Evolutionary conservation across 2,329 filamentous ascomycete species (phyloP), one percentile per base, ranked within the genome.

Genomic region (Cytospora piceicola): DNA sequence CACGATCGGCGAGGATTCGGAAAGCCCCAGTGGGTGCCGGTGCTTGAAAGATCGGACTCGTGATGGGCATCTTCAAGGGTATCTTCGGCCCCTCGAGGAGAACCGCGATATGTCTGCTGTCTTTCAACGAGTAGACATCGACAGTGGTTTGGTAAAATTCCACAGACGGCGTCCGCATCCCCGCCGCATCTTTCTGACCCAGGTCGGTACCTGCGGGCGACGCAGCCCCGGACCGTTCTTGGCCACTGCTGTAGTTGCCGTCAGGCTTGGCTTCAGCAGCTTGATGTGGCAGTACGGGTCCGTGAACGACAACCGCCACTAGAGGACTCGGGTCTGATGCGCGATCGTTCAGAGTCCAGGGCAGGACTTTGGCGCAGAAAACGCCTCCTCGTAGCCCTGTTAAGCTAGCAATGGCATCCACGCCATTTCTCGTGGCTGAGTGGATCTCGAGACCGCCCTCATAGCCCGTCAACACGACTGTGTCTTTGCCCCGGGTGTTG

Each of bases 101-200:
- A 0, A 91, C 90, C 30, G 89, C 85, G 63, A 97, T 78, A 63
- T 87, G 85, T 68, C 86, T 83, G 71, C 88, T 89, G n/a, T 89
- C 91, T 71, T 86, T 88, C 67, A 98, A 80, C 0, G 94, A 97
- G 76, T 94, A 96, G 0, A 98, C 81, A 71, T 97, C 93, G 7
- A 97, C 92, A 0, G 90, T 90, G 0, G 94, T 97, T 76, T 96
- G 93, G 73, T 94, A 96, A 56, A 84, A 83, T 58, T 86, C 84
- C 66, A 88, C 78, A 61, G 75, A 71, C 64, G 55, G 71, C 73
- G 54, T 77, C 78, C 69, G 78, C 73, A 64, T 58, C 12, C 67
- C 65, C 32, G 49, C 51, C 39, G 42, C 61, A 36, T 70, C 70
- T 52, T 69, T 71, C 11, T 70, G 64, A 24, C 69, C 66, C 12